Base-by-base conservation (phyloP, 352 stramenopile genomes). In the Elongisporangium senticosum region DNA sequence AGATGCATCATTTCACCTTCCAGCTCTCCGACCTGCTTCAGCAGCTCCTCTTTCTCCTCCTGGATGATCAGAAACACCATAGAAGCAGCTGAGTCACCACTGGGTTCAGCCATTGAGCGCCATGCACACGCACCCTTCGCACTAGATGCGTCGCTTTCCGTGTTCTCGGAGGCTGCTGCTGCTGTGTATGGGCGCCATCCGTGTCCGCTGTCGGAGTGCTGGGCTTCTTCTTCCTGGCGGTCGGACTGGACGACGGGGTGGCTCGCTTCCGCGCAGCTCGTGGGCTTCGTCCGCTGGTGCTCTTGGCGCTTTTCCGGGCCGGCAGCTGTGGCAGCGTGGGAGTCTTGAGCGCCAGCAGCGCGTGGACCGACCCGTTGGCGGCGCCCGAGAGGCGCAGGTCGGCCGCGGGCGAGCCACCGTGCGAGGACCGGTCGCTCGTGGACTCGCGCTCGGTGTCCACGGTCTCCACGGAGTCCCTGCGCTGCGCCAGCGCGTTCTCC, bases 21-120 rank as follows among this genome's bases (percentile, higher is more conserved):
- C 7, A 78, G 40, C 22, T 24, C 15, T 26, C 55, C 54, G 43
- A 74, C 63, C 20, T 79, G 65, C 37, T 63, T 56, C 17, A 68
- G 15, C 23, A 79, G 51, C 22, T 51, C 28, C 24, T 71, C 65
- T 22, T 74, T 76, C 39, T 79, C 67, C 56, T 76, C 68, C 65
- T 71, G 48, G 51, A 55, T 19, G 3, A 49, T 37, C 5, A 20
- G 19, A 56, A 33, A 15, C 7, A 19, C 22, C 19, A 20, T 39
- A 49, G 40, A 51, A 5, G 8, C 23, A 28, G 23, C 55, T 14
- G 5, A 20, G 13, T 14, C 15, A 17, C 17, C 20, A 24, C n/a
- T 14, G 1, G 1, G 7, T 8, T n/a, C 37, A 14, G 3, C 15
- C 33, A 7, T 43, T 23, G 15, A 49, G n/a, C n/a, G 14, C 17